These are phyloP conservation scores for Auriscalpium orientale DNA, from an alignment of 768 basidiomycete genomes.

Conservation along the genomic window DNA sequence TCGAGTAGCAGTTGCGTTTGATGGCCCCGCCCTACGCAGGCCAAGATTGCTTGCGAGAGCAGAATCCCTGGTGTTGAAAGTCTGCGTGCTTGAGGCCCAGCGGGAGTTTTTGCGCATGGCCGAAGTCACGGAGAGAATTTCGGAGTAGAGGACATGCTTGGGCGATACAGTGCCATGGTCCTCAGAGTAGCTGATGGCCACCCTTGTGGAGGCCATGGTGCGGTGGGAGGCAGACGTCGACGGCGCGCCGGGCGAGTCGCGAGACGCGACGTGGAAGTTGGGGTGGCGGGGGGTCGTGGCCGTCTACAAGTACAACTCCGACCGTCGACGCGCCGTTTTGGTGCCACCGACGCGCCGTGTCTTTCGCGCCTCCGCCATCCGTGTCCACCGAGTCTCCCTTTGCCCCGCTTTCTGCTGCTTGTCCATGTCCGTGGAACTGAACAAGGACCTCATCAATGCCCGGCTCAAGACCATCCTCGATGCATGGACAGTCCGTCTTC, in stretches of 20 bases:
- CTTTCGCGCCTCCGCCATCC: background rate
- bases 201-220: slow-evolving; percentile 2
- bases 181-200: background rate
- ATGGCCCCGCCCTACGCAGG: slow-evolving; percentile 51
- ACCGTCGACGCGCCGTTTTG: background rate
- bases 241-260: background rate
- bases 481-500: slow-evolving; percentile 28
- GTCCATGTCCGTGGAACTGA: slow-evolving; percentile 64
- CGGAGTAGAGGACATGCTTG: slow-evolving; percentile 79
- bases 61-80: slow-evolving; percentile 51
- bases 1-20: slow-evolving; percentile 33
- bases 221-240: background rate
- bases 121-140: slow-evolving; percentile 87
- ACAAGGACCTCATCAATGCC: slow-evolving; percentile 31
- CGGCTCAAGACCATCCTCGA: slow-evolving; percentile 24
- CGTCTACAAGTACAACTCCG: too few species aligned
- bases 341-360: background rate
- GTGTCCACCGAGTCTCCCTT: slow-evolving; percentile 5
- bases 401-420: slow-evolving; percentile 14
- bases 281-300: background rate
- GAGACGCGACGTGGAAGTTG: background rate
- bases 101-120: slow-evolving; percentile 97
- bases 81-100: slow-evolving; percentile 76
- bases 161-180: slow-evolving; percentile 32
- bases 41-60: slow-evolving; percentile 70